phyloP scores from a whole-genome alignment of 179 eudicot species.

The Corrigiola litoralis region DNA sequence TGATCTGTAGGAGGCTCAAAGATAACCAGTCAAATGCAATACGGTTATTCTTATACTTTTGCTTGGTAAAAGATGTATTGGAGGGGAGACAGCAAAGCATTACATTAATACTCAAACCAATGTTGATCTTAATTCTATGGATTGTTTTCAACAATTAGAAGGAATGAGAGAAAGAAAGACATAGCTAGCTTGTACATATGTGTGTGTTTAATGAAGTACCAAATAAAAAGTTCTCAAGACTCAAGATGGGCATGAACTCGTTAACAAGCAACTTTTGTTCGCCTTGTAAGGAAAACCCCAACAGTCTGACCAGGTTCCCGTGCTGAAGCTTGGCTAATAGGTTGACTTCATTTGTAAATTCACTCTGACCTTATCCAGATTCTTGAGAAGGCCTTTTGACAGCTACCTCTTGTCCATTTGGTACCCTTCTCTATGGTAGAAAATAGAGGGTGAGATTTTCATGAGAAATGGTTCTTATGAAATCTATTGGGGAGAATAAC shows the following conservation, averaged over 20 bases:
- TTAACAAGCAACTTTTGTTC: constrained; percentile 4
- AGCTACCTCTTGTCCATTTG: constrained; percentile 12
- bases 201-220: no score
- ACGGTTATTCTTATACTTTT: no score
- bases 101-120: no score
- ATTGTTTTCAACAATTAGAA: no score
- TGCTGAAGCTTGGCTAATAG: constrained; percentile 13
- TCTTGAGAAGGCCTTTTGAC: constrained; percentile 14
- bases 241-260: constrained; percentile 7
- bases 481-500: no score
- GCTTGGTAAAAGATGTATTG: no score
- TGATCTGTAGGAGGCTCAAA: no score
- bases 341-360: constrained; percentile 8
- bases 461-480: not conserved
- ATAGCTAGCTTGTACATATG: no score
- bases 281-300: constrained; percentile 8
- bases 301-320: constrained; percentile 11
- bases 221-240: constrained; percentile 13
- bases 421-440: not conserved
- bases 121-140: no score
- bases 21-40: no score
- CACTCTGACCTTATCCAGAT: constrained; percentile 2
- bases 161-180: no score
- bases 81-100: no score
- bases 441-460: not conserved